Evolutionary conservation across 139 green algal genomes (phyloP).

Genomic region (Coelastrella sp.): DNA sequence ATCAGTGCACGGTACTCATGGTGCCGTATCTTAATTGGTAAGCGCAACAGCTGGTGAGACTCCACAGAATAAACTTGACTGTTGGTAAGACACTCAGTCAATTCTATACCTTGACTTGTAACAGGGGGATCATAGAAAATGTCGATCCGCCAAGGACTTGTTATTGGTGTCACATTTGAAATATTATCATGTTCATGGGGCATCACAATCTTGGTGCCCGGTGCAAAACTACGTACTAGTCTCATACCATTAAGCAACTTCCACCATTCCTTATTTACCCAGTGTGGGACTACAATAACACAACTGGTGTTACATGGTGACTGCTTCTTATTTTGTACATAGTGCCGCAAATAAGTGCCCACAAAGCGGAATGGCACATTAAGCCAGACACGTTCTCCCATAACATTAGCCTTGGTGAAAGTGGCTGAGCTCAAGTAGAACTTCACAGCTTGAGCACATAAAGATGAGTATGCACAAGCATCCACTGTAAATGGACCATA

Average conservation of each 20-base stretch:
- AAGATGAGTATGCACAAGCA: not conserved
- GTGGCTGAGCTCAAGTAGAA: not conserved
- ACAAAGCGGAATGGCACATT: not conserved
- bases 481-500: conserved; percentile 6
- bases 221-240: not conserved
- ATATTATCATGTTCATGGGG: not conserved
- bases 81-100: not conserved
- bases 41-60: not conserved
- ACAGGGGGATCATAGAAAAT: not conserved
- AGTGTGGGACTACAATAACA: not conserved
- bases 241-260: not conserved
- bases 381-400: not conserved
- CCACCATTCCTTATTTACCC: not conserved
- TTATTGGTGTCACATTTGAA: no score
- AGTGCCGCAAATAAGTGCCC: not conserved
- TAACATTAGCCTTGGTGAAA: not conserved
- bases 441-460: not conserved
- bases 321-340: not conserved
- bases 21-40: not conserved
- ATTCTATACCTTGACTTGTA: not conserved
- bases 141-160: not conserved
- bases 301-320: not conserved
- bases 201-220: not conserved
- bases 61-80: not conserved
- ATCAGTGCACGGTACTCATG: not conserved